phyloP scores from a whole-genome alignment of 768 basidiomycete genomes.

The Pisolithus microcarpus region DNA sequence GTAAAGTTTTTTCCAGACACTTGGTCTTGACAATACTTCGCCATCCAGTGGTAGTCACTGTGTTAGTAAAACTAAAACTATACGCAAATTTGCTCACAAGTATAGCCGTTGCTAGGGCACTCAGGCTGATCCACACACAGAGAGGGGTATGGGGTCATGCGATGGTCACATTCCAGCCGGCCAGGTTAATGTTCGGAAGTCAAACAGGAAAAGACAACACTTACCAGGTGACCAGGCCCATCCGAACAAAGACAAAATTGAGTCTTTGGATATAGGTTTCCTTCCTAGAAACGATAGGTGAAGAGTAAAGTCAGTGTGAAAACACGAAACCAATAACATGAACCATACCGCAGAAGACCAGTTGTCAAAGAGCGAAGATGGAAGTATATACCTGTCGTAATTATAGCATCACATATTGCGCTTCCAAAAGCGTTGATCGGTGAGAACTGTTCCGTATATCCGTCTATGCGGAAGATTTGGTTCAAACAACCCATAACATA shows the following conservation, averaged over 20 bases:
- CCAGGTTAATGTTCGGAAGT: background rate
- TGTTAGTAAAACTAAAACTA: background rate
- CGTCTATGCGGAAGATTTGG: background rate
- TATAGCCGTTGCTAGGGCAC: conserved; percentile 4
- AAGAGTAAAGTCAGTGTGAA: background rate
- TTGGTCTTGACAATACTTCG: conserved; percentile 11
- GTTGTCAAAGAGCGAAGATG: conserved; percentile 10
- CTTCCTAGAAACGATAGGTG: background rate
- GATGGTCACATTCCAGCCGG: background rate
- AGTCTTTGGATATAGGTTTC: conserved; percentile 9
- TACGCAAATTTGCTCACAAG: conserved; percentile 5
- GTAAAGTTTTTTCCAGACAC: conserved; percentile 1
- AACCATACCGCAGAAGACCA: conserved; percentile 6
- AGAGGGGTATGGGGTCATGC: too few relatives aligned
- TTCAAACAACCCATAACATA: background rate
- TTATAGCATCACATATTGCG: conserved; percentile 14
- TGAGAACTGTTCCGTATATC: conserved; percentile 3
- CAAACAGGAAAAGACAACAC: background rate
- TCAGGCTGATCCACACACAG: conserved; percentile 2
- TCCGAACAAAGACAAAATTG: conserved; percentile 2
- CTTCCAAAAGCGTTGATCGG: conserved; percentile 9
- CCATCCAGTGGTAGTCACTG: background rate
- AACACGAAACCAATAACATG: background rate
- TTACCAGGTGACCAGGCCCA: conserved; percentile 14
- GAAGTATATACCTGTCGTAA: conserved; percentile 13